Conservation (phyloP, 2,329 filamentous ascomycete species). For the Pseudopithomyces maydicus region DNA sequence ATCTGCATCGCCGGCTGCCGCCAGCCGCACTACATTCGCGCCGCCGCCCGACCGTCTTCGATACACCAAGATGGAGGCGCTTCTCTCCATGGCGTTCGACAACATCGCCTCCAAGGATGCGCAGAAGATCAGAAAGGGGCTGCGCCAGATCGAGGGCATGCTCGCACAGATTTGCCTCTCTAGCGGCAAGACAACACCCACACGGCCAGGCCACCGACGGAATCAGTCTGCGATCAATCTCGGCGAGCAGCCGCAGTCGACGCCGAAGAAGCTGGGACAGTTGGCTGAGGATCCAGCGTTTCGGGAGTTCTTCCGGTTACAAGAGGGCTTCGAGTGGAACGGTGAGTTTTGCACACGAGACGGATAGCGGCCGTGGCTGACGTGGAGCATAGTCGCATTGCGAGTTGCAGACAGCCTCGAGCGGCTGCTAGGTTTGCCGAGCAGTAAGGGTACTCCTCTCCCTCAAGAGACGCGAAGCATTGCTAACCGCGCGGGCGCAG, state of each 20-base stretch:
- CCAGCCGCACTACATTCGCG: background rate
- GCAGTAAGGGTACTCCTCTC: slow-evolving; percentile 49
- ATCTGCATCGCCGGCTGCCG: slow-evolving; percentile 3
- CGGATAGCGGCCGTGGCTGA: slow-evolving; percentile 11
- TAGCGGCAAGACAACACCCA: slow-evolving; percentile 36
- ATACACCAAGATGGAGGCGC: slow-evolving; percentile 73
- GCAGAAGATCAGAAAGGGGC: slow-evolving; percentile 87
- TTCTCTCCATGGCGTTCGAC: slow-evolving; percentile 92
- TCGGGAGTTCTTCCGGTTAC: slow-evolving; percentile 92
- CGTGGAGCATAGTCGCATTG: slow-evolving; percentile 66
- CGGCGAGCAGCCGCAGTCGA: slow-evolving; percentile 33
- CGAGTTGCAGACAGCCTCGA: slow-evolving; percentile 86
- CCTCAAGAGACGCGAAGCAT: background rate
- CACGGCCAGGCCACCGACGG: slow-evolving; percentile 40
- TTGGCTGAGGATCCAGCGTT: slow-evolving; percentile 85
- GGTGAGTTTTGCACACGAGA: slow-evolving; percentile 48
- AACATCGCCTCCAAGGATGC: slow-evolving; percentile 93
- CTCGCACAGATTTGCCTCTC: slow-evolving; percentile 93
- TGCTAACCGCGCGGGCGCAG: slow-evolving; percentile 37
- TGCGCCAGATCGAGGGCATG: slow-evolving; percentile 91
- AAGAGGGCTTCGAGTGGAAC: slow-evolving; percentile 98
- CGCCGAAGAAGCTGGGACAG: slow-evolving; percentile 63
- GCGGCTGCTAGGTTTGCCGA: slow-evolving; percentile 78
- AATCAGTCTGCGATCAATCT: slow-evolving; percentile 44
- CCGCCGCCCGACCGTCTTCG: background rate